phyloP scores from a whole-genome alignment of 495 filamentous ascomycete genomes.

The Trichoderma gamsii region DNA sequence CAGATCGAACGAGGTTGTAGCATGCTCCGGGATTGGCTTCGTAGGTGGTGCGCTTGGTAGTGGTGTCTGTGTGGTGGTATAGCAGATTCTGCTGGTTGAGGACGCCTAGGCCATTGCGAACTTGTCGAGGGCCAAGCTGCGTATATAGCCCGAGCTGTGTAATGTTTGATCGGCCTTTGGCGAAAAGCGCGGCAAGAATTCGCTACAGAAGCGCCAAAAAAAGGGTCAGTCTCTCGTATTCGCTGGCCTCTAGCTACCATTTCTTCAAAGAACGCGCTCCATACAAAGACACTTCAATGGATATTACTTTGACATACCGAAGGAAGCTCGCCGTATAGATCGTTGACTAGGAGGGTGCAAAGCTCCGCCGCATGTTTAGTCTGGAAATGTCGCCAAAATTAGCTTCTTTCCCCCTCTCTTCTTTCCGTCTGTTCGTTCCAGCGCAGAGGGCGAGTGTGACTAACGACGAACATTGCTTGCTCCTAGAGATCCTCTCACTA shows the following conservation, averaged over 20 bases:
- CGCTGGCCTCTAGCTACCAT: background rate
- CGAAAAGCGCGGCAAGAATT: conserved; percentile 73
- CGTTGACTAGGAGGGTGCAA: conserved; percentile 79
- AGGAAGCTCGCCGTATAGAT: conserved; percentile 81
- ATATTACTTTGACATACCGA: conserved; percentile 57
- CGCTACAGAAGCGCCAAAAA: conserved; percentile 38
- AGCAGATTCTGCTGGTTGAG: conserved; percentile 86
- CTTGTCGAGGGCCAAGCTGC: conserved; percentile 57
- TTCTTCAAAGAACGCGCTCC: background rate
- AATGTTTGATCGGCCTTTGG: conserved; percentile 68
- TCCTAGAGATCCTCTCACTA: conserved; percentile 64
- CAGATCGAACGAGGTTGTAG: conserved; percentile 72
- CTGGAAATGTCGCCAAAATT: conserved; percentile 25
- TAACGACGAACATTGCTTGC: conserved; percentile 43
- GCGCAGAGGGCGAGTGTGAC: conserved; percentile 21
- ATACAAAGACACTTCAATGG: background rate
- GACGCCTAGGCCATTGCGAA: conserved; percentile 71
- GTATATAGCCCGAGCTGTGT: conserved; percentile 60
- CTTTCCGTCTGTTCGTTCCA: conserved; percentile 11
- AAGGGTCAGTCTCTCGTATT: background rate
- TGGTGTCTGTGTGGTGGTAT: conserved; percentile 60
- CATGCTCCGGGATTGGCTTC: conserved; percentile 67
- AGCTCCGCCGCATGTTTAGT: conserved; percentile 68
- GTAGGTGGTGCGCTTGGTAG: conserved; percentile 64
- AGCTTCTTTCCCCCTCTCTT: background rate